Evolutionary conservation across 106 monocot genomes (phyloP).

Genomic region (Xerophyta viscosa): DNA sequence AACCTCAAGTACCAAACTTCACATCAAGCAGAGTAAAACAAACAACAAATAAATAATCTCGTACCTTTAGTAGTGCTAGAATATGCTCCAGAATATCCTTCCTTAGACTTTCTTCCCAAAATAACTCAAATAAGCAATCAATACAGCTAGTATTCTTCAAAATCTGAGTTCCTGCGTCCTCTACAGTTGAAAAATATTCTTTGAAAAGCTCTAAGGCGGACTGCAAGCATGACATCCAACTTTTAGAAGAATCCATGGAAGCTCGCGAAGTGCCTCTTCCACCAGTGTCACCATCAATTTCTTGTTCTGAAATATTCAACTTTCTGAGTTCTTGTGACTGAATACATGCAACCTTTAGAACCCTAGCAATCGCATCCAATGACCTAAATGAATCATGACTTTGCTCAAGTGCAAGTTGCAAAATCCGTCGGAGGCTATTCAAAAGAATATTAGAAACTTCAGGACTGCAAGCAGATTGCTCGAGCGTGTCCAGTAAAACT

Average conservation of each 20-base stretch:
- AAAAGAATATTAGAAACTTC: slow-evolving; percentile 56
- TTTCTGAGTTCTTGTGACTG: slow-evolving; percentile 57
- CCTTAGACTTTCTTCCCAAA: slow-evolving; percentile 72
- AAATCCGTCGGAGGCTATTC: slow-evolving; percentile 60
- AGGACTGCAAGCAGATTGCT: slow-evolving; percentile 66
- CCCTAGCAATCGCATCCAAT: slow-evolving; percentile 50
- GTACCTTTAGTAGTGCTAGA: slow-evolving; percentile 68
- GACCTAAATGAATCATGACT: slow-evolving; percentile 61
- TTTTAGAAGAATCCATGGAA: slow-evolving; percentile 14
- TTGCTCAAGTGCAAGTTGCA: slow-evolving; percentile 61
- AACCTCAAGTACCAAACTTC: neutral
- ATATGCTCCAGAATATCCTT: slow-evolving; percentile 63
- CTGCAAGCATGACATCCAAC: slow-evolving; percentile 43
- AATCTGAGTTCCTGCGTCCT: slow-evolving; percentile 52
- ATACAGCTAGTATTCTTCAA: slow-evolving; percentile 62
- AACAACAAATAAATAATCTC: no score
- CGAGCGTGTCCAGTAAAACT: slow-evolving; percentile 59
- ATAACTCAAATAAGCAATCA: slow-evolving; percentile 85
- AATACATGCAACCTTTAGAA: slow-evolving; percentile 78
- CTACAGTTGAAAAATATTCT: slow-evolving; percentile 50
- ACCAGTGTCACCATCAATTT: slow-evolving; percentile 10
- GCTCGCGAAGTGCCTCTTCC: slow-evolving; percentile 3
- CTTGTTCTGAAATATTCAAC: slow-evolving; percentile 3
- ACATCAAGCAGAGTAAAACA: neutral
- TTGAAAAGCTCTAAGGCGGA: slow-evolving; percentile 67